A percentile compares a stretch with the other conserved stretches of the same genome.
Conservation (phyloP, 768 basidiomycete species). For the Strobilomyces dryophilus region DNA sequence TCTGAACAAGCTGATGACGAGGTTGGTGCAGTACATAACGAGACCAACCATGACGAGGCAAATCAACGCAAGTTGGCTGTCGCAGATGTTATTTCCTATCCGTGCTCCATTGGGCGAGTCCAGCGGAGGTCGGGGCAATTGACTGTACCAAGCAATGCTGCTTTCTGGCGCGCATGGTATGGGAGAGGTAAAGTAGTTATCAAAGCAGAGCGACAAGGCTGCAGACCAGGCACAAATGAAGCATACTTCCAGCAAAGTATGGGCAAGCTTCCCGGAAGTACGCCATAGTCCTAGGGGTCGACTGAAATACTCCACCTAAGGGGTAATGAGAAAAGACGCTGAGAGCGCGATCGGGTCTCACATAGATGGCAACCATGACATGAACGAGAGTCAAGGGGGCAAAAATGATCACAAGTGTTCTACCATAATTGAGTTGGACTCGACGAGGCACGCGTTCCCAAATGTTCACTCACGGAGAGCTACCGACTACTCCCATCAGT, state of each 20-base stretch:
- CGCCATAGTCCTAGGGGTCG: slow-evolving; percentile 90
- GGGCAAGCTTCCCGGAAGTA: slow-evolving; percentile 80
- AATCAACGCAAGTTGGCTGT: slow-evolving; percentile 73
- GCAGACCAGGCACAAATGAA: slow-evolving; percentile 96
- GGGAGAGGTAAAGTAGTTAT: slow-evolving; percentile 87
- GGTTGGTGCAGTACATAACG: slow-evolving; percentile 76
- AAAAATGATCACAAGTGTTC: slow-evolving; percentile 82
- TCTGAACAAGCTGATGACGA: slow-evolving; percentile 79
- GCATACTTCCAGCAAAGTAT: slow-evolving; percentile 83
- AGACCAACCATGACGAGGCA: slow-evolving; percentile 74
- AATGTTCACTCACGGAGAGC: slow-evolving; percentile 62
- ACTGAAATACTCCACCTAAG: slow-evolving; percentile 88
- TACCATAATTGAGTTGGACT: slow-evolving; percentile 23
- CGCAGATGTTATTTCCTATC: slow-evolving; percentile 60
- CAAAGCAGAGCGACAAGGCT: slow-evolving; percentile 81
- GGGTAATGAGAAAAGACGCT: slow-evolving; percentile 13
- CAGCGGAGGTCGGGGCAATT: slow-evolving; percentile 45
- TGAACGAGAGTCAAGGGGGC: slow-evolving; percentile 78
- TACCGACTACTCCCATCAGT: slow-evolving; percentile 71
- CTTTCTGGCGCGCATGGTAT: slow-evolving; percentile 68
- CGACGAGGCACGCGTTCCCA: neutral
- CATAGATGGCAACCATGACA: slow-evolving; percentile 84
- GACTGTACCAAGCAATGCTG: slow-evolving; percentile 69
- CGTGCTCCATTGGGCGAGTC: slow-evolving; percentile 32
- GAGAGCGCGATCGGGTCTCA: slow-evolving; percentile 36